Conservation (phyloP, 1,139 yeast genomes). For the Starmera stellimalicola region DNA sequence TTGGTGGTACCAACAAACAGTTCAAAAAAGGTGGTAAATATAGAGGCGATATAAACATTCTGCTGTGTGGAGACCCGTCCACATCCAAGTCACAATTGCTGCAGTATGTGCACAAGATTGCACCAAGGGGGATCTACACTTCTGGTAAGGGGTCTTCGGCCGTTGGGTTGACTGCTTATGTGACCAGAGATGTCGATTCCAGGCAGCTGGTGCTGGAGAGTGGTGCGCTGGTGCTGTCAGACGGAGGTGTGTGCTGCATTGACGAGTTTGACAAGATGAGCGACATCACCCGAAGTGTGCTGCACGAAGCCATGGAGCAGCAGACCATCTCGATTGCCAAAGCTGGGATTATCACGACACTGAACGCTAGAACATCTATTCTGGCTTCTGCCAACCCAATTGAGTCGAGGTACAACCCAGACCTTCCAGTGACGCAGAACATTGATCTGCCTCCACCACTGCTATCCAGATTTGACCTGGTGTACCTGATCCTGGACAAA, state of each 20-base stretch:
- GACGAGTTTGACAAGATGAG: conserved; percentile 98
- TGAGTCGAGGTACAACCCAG: conserved; percentile 88
- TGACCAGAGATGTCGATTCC: conserved; percentile 90
- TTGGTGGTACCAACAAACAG: conserved; percentile 91
- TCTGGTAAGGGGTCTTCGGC: conserved; percentile 99
- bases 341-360: conserved; percentile 94
- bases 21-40: conserved; percentile 88
- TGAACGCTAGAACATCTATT: conserved; percentile 92
- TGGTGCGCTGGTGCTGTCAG: conserved; percentile 94
- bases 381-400: conserved; percentile 98
- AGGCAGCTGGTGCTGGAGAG: conserved; percentile 87
- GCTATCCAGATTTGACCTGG: conserved; percentile 88
- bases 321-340: conserved; percentile 97
- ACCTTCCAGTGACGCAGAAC: conserved; percentile 86
- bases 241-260: conserved; percentile 97
- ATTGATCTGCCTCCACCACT: conserved; percentile 96
- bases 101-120: conserved; percentile 92
- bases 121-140: conserved; percentile 96
- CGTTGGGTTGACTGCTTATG: conserved; percentile 95
- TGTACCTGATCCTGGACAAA: conserved; percentile 82
- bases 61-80: conserved; percentile 96
- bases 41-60: conserved; percentile 88
- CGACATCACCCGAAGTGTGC: conserved; percentile 86
- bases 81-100: conserved; percentile 91
- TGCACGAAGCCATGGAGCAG: conserved; percentile 99